Conservation (phyloP, 176 grass and related monocot species). For the Otatea glauca region DNA sequence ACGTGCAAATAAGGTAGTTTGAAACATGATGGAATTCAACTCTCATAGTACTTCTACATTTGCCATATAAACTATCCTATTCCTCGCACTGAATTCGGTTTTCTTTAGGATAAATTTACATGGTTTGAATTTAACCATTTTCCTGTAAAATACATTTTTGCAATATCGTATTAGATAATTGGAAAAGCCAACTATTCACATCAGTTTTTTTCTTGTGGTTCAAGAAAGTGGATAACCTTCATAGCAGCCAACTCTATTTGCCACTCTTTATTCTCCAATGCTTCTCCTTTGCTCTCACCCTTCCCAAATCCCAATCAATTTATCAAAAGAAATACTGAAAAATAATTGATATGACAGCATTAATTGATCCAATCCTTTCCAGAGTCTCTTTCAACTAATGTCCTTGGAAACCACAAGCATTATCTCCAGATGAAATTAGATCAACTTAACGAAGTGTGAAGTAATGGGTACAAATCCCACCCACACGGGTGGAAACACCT, state of each 20-base stretch:
- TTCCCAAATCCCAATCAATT: neutral
- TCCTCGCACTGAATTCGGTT: neutral
- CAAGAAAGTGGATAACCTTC: neutral
- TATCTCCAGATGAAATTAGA: neutral
- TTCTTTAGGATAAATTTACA: neutral
- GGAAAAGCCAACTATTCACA: neutral
- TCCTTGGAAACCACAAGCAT: neutral
- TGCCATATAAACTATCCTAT: neutral
- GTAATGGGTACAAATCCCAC: too few species aligned
- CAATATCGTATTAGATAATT: neutral
- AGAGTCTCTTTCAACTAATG: neutral
- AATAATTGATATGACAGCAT: too few species aligned
- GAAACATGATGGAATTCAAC: neutral
- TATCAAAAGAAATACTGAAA: neutral
- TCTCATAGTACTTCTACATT: neutral
- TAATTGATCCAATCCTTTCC: neutral
- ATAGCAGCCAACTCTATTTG: neutral
- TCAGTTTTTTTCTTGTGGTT: neutral
- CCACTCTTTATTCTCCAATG: neutral
- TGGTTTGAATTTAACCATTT: neutral
- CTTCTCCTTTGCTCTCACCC: neutral
- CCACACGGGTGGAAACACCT: too few species aligned
- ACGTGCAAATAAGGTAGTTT: neutral
- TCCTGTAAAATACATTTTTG: neutral
- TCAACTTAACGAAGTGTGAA: neutral